Evolutionary conservation across 1,284 basidiomycete species (phyloP), one percentile per base, ranked within the genome.

Genomic region (Melampsora larici-populina): DNA sequence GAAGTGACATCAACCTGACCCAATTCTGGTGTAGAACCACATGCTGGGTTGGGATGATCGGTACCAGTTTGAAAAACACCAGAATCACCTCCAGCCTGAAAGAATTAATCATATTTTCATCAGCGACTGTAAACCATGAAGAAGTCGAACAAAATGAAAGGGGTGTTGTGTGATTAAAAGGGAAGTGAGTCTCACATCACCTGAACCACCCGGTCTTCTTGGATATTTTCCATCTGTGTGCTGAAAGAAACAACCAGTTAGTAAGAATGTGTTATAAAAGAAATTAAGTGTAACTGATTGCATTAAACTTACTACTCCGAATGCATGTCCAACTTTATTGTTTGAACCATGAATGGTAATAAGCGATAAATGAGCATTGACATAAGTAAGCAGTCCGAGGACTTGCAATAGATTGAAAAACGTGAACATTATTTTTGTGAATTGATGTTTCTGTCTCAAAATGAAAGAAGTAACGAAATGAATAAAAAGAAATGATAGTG

Each of bases 31-130:
- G 73, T 76, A 29, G 48, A 49, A 9, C 73, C 73, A 33, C 73
- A 76, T 7, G 66, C 43, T 26, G 73, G 73, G 7, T 31, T 55
- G 11, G 73, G 73, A 31, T 24, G 36, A 67, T 76, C 24, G 51
- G 73, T 76, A 15, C 73, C 73, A 24, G 66, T 76, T 63, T 76
- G 49, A 48, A 76, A 76, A 17, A 76, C 40, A 40, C 65, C 66
- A 36, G 65, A 67, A 40, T 76, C 73, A 48, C 73, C 73, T 49
- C 73, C 73, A 33, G 73, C 73, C 73, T 76, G 55, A 33, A 11
- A 55, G 66, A 29, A 21, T 31, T 65, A 26, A 58, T 24, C 9
- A 60, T 55, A 24, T 49, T n/a, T 26, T 33, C 9, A 11, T 58
- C n/a, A 36, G 43, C 55, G 1, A 31, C 1, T 31, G 31, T n/a